A percentile compares a stretch with the other conserved stretches of the same genome.
These are phyloP conservation scores for Catharanthus roseus DNA, from an alignment of 257 asterid genomes.

Conservation along the genomic window DNA sequence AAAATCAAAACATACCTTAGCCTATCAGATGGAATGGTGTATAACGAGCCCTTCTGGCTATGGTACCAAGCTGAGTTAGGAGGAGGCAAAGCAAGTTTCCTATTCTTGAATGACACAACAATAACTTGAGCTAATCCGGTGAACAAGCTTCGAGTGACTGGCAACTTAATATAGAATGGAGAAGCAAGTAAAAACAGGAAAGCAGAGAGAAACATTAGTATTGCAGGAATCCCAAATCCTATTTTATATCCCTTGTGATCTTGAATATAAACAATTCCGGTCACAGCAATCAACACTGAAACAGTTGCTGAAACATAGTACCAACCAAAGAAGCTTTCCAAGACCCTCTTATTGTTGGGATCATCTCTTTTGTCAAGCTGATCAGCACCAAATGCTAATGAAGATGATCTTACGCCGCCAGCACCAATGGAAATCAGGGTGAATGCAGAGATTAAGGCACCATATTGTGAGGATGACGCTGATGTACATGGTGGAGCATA, in stretches of 20 bases:
- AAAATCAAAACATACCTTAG: conserved; percentile 32
- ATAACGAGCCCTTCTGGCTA: conserved; percentile 35
- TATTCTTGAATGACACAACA: conserved; percentile 46
- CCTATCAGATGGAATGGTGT: conserved; percentile 38
- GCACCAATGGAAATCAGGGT: conserved; percentile 64
- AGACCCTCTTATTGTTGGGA: conserved; percentile 27
- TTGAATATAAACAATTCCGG: conserved; percentile 55
- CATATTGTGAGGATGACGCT: conserved; percentile 36
- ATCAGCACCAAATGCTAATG: conserved; percentile 74
- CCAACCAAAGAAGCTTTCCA: conserved; percentile 59
- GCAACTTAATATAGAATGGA: conserved; percentile 38
- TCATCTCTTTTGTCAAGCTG: conserved; percentile 38
- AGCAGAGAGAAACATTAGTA: conserved; percentile 48
- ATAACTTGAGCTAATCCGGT: conserved; percentile 35
- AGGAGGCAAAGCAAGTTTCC: conserved; percentile 27
- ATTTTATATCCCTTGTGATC: conserved; percentile 61
- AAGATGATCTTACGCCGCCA: conserved; percentile 59
- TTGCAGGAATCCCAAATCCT: conserved; percentile 58
- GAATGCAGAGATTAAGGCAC: conserved; percentile 35
- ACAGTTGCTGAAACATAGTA: conserved; percentile 49
- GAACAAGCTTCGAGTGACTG: conserved; percentile 34
- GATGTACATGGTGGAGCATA: conserved; percentile 26
- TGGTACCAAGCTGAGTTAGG: conserved; percentile 29
- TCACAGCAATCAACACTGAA: conserved; percentile 46
- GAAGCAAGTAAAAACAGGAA: conserved; percentile 46